Conservation (phyloP, 1,139 yeast genomes). For the Meyerozyma elateridarum region DNA sequence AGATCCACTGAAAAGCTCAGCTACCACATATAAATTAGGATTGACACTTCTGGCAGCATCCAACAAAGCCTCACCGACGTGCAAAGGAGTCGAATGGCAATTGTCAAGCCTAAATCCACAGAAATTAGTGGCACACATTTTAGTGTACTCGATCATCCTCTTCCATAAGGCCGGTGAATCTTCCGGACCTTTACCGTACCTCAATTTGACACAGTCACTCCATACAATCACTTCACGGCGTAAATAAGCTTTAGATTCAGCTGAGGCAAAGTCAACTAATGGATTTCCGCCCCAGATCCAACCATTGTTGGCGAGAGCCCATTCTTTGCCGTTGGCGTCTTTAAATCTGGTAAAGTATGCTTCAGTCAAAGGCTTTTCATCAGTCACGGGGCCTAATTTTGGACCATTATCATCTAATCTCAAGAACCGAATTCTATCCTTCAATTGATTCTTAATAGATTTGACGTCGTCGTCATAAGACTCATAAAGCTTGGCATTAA, state of each 20-base stretch:
- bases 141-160: constrained; percentile 76
- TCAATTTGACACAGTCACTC: constrained; percentile 94
- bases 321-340: constrained; percentile 46
- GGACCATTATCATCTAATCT: constrained; percentile 83
- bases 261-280: constrained; percentile 85
- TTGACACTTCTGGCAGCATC: constrained; percentile 85
- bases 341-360: constrained; percentile 78
- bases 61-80: constrained; percentile 83
- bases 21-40: constrained; percentile 87
- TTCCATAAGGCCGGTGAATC: constrained; percentile 92
- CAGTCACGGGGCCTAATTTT: constrained; percentile 57
- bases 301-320: constrained; percentile 89
- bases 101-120: constrained; percentile 92
- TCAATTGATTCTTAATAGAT: constrained; percentile 62
- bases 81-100: constrained; percentile 93
- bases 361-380: constrained; percentile 64
- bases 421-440: constrained; percentile 69
- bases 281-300: constrained; percentile 99
- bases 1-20: constrained; percentile 90
- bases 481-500: constrained; percentile 70
- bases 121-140: constrained; percentile 69
- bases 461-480: constrained; percentile 69
- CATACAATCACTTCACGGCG: constrained; percentile 93
- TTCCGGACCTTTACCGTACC: constrained; percentile 71
- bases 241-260: constrained; percentile 71